Percentiles rank a stretch among this genome's conserved stretches.
phyloP scores from a whole-genome alignment of 495 filamentous ascomycete genomes.

The Lepidopterella palustris region DNA sequence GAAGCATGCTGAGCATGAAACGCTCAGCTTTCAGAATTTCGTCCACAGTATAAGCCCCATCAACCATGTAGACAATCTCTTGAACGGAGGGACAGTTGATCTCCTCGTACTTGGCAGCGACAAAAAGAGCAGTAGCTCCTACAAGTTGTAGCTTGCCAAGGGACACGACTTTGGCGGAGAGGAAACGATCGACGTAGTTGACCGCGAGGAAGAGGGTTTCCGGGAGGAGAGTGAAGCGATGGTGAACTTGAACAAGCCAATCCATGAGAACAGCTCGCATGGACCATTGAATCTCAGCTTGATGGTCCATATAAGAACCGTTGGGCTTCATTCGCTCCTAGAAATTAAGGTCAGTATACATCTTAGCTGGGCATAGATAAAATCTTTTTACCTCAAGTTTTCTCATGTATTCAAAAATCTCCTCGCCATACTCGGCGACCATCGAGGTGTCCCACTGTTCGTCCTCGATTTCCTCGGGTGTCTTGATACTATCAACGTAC shows the following conservation, averaged over 20 bases:
- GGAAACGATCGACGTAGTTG: conserved; percentile 95
- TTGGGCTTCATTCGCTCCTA: conserved; percentile 78
- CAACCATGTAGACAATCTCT: conserved; percentile 98
- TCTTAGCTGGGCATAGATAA: not conserved
- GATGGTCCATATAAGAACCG: conserved; percentile 90
- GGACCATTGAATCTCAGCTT: conserved; percentile 97
- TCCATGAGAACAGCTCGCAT: conserved; percentile 98
- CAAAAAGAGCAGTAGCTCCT: conserved; percentile 89
- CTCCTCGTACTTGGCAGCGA: conserved; percentile 97
- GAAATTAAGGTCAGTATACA: not conserved
- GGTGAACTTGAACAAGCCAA: conserved; percentile 94
- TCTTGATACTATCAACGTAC: conserved; percentile 55
- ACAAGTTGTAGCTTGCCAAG: conserved; percentile 93
- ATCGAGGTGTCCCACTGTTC: conserved; percentile 93
- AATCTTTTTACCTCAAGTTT: conserved; percentile 68
- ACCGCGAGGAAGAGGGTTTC: conserved; percentile 91
- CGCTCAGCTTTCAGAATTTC: conserved; percentile 96
- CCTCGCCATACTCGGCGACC: conserved; percentile 93
- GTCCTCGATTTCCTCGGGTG: conserved; percentile 66
- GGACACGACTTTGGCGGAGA: conserved; percentile 90
- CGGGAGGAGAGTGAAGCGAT: conserved; percentile 80
- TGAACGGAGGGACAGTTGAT: conserved; percentile 91
- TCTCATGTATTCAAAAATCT: conserved; percentile 90
- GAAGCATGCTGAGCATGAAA: conserved; percentile 94
- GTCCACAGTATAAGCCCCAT: conserved; percentile 77